Conservation (phyloP, 768 basidiomycete genomes). For the Leccinum longicurvipes region DNA sequence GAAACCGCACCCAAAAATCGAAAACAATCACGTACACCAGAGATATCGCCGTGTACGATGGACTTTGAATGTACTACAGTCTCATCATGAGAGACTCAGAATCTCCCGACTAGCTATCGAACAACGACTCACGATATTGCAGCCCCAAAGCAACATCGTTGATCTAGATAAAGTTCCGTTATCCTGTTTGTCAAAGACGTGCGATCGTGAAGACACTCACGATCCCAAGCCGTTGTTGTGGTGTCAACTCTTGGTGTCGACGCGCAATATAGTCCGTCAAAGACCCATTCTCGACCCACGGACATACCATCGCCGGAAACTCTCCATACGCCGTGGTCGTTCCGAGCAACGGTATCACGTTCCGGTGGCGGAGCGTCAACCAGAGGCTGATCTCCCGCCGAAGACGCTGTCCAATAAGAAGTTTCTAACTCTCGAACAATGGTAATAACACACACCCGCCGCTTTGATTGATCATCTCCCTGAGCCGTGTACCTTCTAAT, state of each 20-base stretch:
- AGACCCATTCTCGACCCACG: conserved; percentile 32
- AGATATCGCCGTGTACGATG: conserved; percentile 27
- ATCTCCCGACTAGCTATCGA: background rate
- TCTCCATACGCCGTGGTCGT: conserved; percentile 27
- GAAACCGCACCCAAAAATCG: background rate
- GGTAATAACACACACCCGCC: conserved; percentile 6
- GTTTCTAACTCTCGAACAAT: background rate
- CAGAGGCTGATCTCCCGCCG: conserved; percentile 31
- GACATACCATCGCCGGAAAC: conserved; percentile 32
- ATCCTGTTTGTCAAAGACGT: background rate
- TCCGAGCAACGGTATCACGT: conserved; percentile 31
- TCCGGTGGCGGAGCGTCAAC: conserved; percentile 28
- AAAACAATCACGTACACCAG: conserved; percentile 22
- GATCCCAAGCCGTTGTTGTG: conserved; percentile 10
- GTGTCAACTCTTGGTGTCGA: conserved; percentile 9
- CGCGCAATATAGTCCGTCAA: conserved; percentile 23
- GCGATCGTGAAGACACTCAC: conserved; percentile 6
- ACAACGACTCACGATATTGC: conserved; percentile 22
- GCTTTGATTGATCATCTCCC: conserved; percentile 11
- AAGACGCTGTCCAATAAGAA: conserved; percentile 13
- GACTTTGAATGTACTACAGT: conserved; percentile 17
- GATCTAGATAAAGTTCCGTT: conserved; percentile 9
- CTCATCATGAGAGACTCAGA: background rate
- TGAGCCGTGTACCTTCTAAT: conserved; percentile 20
- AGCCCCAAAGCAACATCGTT: conserved; percentile 27